These are phyloP conservation scores for Corylus avellana DNA, from an alignment of 306 rosid species.

Conservation along the genomic window DNA sequence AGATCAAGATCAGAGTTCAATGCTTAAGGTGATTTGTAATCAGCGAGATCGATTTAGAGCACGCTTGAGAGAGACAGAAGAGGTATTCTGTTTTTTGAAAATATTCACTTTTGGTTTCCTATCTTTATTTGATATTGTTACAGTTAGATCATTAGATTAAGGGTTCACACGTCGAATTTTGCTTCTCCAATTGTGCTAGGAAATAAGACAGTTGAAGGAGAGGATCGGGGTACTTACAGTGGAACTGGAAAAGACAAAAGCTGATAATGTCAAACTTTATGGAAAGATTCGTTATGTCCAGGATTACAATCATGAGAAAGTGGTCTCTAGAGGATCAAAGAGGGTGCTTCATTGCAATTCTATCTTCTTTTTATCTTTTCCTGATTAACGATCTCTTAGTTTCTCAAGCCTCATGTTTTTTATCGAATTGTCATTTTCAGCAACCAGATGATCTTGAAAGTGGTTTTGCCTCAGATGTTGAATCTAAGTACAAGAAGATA, in stretches of 20 bases:
- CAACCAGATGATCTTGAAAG: slow-evolving; percentile 93
- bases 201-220: slow-evolving; percentile 90
- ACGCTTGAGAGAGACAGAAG: slow-evolving; percentile 94
- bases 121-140: slow-evolving; percentile 9
- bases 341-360: slow-evolving; percentile 54
- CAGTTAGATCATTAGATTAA: slow-evolving; percentile 21
- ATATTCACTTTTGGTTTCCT: neutral
- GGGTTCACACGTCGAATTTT: slow-evolving; percentile 19
- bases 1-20: slow-evolving; percentile 93
- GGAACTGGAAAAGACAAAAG: slow-evolving; percentile 88
- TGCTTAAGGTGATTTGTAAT: slow-evolving; percentile 97
- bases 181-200: slow-evolving; percentile 50
- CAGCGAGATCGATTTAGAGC: slow-evolving; percentile 95
- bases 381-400: neutral
- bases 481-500: slow-evolving; percentile 95
- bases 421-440: slow-evolving; percentile 39
- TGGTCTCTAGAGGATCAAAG: slow-evolving; percentile 90
- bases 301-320: slow-evolving; percentile 92
- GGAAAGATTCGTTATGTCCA: slow-evolving; percentile 99
- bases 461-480: slow-evolving; percentile 93
- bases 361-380: slow-evolving; percentile 13
- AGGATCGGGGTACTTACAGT: slow-evolving; percentile 71
- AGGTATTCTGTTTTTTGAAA: slow-evolving; percentile 45
- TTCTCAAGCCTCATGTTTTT: neutral
- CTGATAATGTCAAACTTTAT: slow-evolving; percentile 92